Evolutionary conservation across 345 rosid genomes (phyloP), one percentile per base, ranked within the genome.

Genomic region (Laguncularia racemosa): DNA sequence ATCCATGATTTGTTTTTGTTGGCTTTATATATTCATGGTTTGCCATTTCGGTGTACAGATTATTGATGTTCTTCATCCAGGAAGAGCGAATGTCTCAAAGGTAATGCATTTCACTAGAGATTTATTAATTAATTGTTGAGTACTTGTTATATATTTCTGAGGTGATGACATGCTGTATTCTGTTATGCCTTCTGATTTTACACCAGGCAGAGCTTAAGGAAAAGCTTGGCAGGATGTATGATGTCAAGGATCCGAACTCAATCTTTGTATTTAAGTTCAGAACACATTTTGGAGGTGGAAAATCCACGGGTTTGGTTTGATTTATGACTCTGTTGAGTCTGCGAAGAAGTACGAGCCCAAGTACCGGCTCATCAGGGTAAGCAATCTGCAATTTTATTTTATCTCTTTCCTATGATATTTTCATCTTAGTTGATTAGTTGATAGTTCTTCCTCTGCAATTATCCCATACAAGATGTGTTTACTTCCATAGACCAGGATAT

Each of bases 211-310:
- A 93, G 74, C 66, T 93, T 20, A 90, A 88, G 83, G 96, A 90
- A 74, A 93, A 88, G 83, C 75, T 93, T 17, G 69, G 79, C 3
- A 77, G 73, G 56, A 78, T 93, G 85, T 93, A 93, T 18, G 96
- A 87, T 46, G 99, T 90, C 21, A 93, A 85, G 70, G 97, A 90
- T 73, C 78, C 88, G 4, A 90, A 90, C 54, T 71, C 97, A 0
- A 93, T 93, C 71, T 93, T 93, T 59, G 97, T 90, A 15, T 93
- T 90, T 75, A 88, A 93, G 82, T 93, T 93, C 77, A 75, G 96
- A 65, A 93, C 99, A 28, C 91, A 85, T 55, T 93, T 93, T 73
- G 99, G 99, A 60, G 99, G 99, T 61, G 99, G 99, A 20, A 93
- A 93, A 70, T 93, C 99, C 13, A 87, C 0, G 99, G 99, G 0